A percentile compares a stretch with the other conserved stretches of the same genome.
Conservation (phyloP, 2,329 filamentous ascomycete species). For the Ascochyta fabae region DNA sequence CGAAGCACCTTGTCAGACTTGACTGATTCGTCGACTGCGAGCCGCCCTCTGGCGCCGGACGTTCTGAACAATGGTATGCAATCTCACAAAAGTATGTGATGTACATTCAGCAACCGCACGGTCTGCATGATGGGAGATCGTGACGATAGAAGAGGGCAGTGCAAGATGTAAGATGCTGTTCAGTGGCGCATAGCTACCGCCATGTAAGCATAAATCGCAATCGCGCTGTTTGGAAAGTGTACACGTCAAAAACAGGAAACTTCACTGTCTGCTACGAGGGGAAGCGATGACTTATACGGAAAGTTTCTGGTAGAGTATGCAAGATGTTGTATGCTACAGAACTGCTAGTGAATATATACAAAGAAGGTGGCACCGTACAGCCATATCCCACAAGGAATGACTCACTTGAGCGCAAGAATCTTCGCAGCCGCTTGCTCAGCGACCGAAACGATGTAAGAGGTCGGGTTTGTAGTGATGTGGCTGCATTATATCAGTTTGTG, state of each 20-base stretch:
- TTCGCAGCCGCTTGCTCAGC: constrained; percentile 49
- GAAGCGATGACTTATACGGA: neutral
- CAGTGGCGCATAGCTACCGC: neutral
- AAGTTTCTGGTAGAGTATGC: neutral
- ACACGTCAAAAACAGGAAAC: neutral
- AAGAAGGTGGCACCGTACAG: constrained; percentile 1
- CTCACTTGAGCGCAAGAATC: constrained; percentile 40
- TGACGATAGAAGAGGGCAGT: neutral
- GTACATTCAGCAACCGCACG: neutral
- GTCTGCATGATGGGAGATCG: neutral
- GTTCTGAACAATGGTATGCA: neutral
- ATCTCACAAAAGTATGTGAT: neutral
- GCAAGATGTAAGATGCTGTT: neutral
- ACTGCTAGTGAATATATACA: constrained; percentile 13
- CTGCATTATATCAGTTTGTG: constrained; percentile 27
- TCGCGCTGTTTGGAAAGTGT: neutral
- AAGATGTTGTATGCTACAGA: constrained; percentile 1
- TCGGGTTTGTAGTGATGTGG: constrained; percentile 48
- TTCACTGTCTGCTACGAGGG: neutral
- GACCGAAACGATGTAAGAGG: constrained; percentile 45
- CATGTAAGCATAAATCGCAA: neutral
- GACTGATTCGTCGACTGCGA: neutral
- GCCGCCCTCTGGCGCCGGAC: neutral
- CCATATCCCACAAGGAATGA: neutral
- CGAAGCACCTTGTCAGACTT: neutral